phyloP scores from a whole-genome alignment of 805 yeast genomes.

The Wickerhamomyces queroliae region DNA sequence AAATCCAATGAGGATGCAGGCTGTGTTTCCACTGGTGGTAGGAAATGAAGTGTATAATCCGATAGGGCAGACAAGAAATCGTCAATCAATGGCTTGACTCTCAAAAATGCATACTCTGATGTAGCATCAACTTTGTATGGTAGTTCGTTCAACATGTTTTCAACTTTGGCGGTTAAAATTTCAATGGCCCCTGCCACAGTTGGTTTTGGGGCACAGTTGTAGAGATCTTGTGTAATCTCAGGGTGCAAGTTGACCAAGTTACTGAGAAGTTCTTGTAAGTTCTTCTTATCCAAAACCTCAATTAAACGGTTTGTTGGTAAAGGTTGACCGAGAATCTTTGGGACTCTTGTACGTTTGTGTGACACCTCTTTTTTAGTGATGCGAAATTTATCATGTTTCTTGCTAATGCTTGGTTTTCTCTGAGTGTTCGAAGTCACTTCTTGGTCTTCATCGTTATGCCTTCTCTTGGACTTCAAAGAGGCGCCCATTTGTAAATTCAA shows the following conservation, averaged over 20 bases:
- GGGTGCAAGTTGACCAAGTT: slow-evolving; percentile 57
- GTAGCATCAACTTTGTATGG: slow-evolving; percentile 74
- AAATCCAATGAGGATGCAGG: slow-evolving; percentile 51
- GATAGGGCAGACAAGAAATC: slow-evolving; percentile 68
- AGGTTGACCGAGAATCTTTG: slow-evolving; percentile 43
- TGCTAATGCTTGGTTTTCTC: slow-evolving; percentile 3
- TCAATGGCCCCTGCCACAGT: slow-evolving; percentile 45
- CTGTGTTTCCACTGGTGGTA: slow-evolving; percentile 62
- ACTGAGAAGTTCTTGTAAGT: slow-evolving; percentile 46
- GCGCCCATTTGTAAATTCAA: not conserved
- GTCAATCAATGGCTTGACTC: slow-evolving; percentile 61
- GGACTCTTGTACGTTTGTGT: slow-evolving; percentile 23
- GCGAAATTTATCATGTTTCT: slow-evolving; percentile 9
- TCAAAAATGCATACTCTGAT: slow-evolving; percentile 70
- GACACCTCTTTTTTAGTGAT: slow-evolving; percentile 6
- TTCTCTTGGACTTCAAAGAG: slow-evolving; percentile 8
- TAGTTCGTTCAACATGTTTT: slow-evolving; percentile 38
- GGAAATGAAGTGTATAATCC: slow-evolving; percentile 66
- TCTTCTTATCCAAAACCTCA: slow-evolving; percentile 57
- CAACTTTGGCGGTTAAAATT: slow-evolving; percentile 37
- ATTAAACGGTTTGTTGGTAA: slow-evolving; percentile 60
- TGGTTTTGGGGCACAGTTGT: slow-evolving; percentile 50
- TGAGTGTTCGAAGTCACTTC: slow-evolving; percentile 1
- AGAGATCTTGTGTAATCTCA: slow-evolving; percentile 47
- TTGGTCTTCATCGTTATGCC: slow-evolving; percentile 11